phyloP scores from a whole-genome alignment of 2,329 filamentous ascomycete genomes.

The Zelopaecilomyces penicillatus region DNA sequence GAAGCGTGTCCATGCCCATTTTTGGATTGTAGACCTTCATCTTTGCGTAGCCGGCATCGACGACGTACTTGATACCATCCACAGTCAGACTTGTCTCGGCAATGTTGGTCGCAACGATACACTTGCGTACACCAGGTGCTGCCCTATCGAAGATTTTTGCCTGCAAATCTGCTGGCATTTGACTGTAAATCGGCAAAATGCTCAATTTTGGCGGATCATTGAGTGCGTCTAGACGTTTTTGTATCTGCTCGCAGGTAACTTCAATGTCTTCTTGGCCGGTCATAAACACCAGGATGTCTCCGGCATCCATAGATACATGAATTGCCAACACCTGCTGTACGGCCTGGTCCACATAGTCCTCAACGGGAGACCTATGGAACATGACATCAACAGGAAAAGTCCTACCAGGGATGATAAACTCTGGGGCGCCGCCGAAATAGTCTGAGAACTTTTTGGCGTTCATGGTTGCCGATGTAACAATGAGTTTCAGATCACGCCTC shows the following conservation, averaged over 20 bases:
- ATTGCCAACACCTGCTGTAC: conserved; percentile 94
- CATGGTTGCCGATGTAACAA: conserved; percentile 98
- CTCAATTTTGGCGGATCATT: conserved; percentile 93
- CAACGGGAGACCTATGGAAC: conserved; percentile 88
- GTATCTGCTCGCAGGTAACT: conserved; percentile 85
- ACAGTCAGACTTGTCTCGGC: conserved; percentile 97
- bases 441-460: conserved; percentile 93
- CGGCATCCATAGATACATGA: conserved; percentile 85
- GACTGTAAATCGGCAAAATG: conserved; percentile 96
- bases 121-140: conserved; percentile 83
- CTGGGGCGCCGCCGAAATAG: conserved; percentile 91
- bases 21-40: conserved; percentile 97
- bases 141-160: conserved; percentile 96
- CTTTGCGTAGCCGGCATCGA: conserved; percentile 93
- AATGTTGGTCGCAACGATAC: conserved; percentile 97
- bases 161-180: conserved; percentile 97
- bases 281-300: conserved; percentile 98
- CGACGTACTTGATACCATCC: conserved; percentile 98
- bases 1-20: conserved; percentile 98
- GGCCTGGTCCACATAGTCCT: conserved; percentile 95
- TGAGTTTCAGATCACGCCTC: conserved; percentile 84
- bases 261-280: conserved; percentile 98
- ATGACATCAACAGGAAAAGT: conserved; percentile 97
- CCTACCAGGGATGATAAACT: conserved; percentile 91
- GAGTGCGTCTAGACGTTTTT: conserved; percentile 75